Evolutionary conservation across 257 asterid genomes (phyloP).

Genomic region (Penstemon barbatus): DNA sequence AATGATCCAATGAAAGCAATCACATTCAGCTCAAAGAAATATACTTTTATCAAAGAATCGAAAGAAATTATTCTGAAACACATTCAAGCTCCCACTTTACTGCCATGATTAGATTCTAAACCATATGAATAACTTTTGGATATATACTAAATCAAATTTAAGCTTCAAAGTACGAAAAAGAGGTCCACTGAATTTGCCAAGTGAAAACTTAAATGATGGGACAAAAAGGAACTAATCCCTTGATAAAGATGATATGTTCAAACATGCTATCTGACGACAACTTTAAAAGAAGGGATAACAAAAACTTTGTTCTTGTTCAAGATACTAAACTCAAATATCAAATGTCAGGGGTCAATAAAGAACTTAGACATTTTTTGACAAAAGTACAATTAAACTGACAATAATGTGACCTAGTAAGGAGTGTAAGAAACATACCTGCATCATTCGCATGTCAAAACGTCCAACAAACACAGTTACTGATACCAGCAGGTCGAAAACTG

Average conservation of each 20-base stretch:
- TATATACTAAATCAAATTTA: background rate
- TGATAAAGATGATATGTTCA: background rate
- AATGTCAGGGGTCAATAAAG: too few species aligned
- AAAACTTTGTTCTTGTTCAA: background rate
- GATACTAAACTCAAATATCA: background rate
- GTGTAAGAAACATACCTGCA: constrained; percentile 67
- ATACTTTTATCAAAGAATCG: background rate
- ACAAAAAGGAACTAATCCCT: background rate
- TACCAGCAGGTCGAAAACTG: constrained; percentile 93
- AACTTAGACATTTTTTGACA: too few species aligned
- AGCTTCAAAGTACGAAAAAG: constrained; percentile 6
- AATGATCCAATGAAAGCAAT: constrained; percentile 8
- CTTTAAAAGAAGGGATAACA: background rate
- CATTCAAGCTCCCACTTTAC: constrained; percentile 12
- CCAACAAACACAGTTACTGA: constrained; percentile 98
- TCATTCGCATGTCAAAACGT: constrained; percentile 99
- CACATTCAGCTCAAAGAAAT: background rate
- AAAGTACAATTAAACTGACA: background rate
- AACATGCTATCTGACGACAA: background rate
- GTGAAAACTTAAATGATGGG: background rate
- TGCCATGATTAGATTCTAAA: constrained; percentile 1
- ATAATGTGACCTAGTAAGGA: constrained; percentile 13
- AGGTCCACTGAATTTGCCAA: constrained; percentile 2
- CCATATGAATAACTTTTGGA: constrained; percentile 1
- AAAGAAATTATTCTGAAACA: background rate